phyloP scores from a whole-genome alignment of 208 protist genomes.

The Leishmania gerbilli region DNA sequence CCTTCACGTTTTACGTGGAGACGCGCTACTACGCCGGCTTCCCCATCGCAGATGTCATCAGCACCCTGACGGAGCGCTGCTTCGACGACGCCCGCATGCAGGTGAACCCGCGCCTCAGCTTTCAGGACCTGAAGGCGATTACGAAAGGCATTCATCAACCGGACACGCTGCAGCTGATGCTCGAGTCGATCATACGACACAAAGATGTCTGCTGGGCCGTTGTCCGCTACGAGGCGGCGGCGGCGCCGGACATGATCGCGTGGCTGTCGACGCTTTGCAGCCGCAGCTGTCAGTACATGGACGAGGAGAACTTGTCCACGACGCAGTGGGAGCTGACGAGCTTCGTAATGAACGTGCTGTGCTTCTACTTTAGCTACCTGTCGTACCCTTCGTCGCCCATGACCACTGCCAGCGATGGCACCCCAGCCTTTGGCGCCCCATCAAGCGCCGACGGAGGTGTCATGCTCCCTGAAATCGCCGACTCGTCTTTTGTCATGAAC shows the following conservation, averaged over 20 bases:
- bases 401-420: background rate
- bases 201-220: conserved; percentile 35
- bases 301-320: conserved; percentile 44
- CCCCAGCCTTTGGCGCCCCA: background rate
- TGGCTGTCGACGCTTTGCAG: conserved; percentile 54
- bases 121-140: conserved; percentile 67
- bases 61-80: conserved; percentile 37
- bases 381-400: conserved; percentile 24
- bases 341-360: conserved; percentile 50
- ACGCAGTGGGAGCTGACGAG: conserved; percentile 58
- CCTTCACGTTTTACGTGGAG: conserved; percentile 70
- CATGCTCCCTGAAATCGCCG: background rate
- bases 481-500: conserved; percentile 13
- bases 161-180: conserved; percentile 54
- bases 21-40: conserved; percentile 79
- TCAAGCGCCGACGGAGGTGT: background rate
- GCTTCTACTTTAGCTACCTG: conserved; percentile 39
- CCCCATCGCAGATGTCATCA: conserved; percentile 45
- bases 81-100: conserved; percentile 41
- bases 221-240: conserved; percentile 29
- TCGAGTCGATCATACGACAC: conserved; percentile 48
- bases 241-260: conserved; percentile 40
- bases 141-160: conserved; percentile 68
- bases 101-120: conserved; percentile 31
- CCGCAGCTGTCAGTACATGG: conserved; percentile 44